Evolutionary conservation across 352 stramenopile genomes (phyloP), one percentile per base, ranked within the genome.

Genomic region (Aphanomyces invadans): DNA sequence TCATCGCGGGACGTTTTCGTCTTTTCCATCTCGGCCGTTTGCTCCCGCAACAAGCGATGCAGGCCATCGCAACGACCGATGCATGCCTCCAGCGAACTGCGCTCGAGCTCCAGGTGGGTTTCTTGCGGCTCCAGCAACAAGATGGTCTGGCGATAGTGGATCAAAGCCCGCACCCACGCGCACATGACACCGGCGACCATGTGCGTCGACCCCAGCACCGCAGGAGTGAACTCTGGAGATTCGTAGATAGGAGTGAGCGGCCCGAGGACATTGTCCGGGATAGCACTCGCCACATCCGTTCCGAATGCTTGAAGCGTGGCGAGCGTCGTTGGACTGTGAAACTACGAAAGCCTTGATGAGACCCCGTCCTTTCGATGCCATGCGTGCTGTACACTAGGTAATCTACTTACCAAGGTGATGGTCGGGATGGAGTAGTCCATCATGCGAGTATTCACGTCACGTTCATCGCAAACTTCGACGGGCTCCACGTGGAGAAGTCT

Each of bases 381-480:
- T n/a, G n/a, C n/a, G n/a, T n/a, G n/a, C n/a, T n/a, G n/a, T n/a
- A n/a, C n/a, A n/a, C n/a, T n/a, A n/a, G n/a, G n/a, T n/a, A n/a
- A n/a, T n/a, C n/a, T 73, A 15, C 65, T 62, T 2, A 67, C 60
- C 46, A 21, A 33, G 3, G 56, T 4, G 1, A 73, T 75, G 4
- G 77, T 49, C 7, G 74, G 81, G 28, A 81, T 57, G 80, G 81
- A 89, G 45, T 90, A 92, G 53, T 90, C 78, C 74, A 89, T 84
- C 29, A 89, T 73, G 15, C 86, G 74, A 53, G 89, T 83, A 17
- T 90, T 82, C 2, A 77, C 77, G 54, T 92, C 81, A 56, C 88
- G 70, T 38, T 88, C 80, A 62, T 90, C 81, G 11, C 48, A 80
- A 0, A 71, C 69, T 66, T 87, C 73, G 1, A 89, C 70, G 2